These are phyloP conservation scores for Penicillium sp. DNA, from an alignment of 2,329 filamentous ascomycete genomes.

Conservation along the genomic window DNA sequence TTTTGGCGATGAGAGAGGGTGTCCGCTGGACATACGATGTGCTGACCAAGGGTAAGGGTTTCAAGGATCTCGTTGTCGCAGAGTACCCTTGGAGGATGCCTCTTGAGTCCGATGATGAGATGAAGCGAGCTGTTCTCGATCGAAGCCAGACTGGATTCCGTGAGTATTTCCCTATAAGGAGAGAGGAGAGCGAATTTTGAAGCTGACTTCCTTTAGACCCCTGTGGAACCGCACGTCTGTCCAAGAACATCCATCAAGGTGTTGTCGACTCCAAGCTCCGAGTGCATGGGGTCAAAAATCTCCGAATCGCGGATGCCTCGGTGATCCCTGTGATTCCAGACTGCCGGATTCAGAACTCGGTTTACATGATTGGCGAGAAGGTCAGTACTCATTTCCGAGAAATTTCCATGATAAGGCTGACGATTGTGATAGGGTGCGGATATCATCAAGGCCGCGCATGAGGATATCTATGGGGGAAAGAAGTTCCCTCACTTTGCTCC, in stretches of 20 bases:
- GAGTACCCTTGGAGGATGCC: background rate
- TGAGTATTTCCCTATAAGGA: background rate
- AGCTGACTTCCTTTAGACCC: background rate
- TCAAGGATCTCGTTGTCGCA: background rate
- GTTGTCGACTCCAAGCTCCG: background rate
- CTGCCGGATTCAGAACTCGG: background rate
- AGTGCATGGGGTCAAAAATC: background rate
- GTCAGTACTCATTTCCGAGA: background rate
- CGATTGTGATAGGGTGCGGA: constrained; percentile 22
- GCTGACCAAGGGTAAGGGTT: background rate
- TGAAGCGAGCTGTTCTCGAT: background rate
- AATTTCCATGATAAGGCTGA: constrained; percentile 1
- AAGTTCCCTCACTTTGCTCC: constrained; percentile 20
- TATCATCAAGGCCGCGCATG: constrained; percentile 27
- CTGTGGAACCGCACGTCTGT: background rate
- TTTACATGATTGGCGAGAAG: background rate
- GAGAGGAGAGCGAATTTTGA: background rate
- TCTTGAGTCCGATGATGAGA: background rate
- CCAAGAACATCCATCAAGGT: background rate
- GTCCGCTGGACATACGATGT: background rate
- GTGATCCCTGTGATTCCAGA: background rate
- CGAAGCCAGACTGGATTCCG: background rate
- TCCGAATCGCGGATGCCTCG: background rate
- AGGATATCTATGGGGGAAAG: constrained; percentile 25
- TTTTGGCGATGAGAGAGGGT: background rate